Evolutionary conservation across 768 basidiomycete species (phyloP), one percentile per base, ranked within the genome.

Genomic region (Hericium rajendrae): DNA sequence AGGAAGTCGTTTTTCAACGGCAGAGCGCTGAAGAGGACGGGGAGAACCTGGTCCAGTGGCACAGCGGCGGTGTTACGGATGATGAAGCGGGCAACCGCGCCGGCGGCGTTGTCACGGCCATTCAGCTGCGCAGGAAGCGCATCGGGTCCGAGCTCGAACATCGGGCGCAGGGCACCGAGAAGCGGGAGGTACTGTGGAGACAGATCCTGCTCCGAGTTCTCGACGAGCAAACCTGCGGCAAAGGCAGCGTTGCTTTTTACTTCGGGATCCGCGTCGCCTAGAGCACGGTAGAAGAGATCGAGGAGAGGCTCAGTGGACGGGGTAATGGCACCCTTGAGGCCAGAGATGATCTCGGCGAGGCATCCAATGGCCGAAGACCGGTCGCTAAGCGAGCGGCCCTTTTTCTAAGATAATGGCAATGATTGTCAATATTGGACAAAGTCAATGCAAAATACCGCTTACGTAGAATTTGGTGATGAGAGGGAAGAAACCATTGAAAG

Each of bases 231-330:
- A 58, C 97, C 95, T 38, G 84, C 78, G 38, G 94, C 95, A 69
- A 97, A 99, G 15, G 94, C 93, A 18, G 94, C 93, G 65, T 98
- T 98, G 72, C 91, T 94, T 65, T 90, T 84, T 9, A 98, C 94
- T 72, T 98, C 95, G n/a, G 85, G 74, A 43, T 97, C 95, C 2
- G 76, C 71, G 67, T 98, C 95, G 58, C 78, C 70, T 13, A 99
- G 81, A 9, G 90, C 92, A 55, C 77, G 79, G 71, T 86, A 86
- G 74, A 97, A 88, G 56, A 98, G 80, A 57, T 90, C 84, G 53
- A 94, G 78, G 28, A 99, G 78, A 15, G 82, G 78, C 62, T 86
- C 79, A 1, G 95, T 95, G 66, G 82, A 89, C 9, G 86, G 83
- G 2, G 94, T 95, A 59, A 97, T 81, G 9, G 88, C 84, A 48